Conservation (phyloP, 805 yeast species). For the Candida nitratophila region DNA sequence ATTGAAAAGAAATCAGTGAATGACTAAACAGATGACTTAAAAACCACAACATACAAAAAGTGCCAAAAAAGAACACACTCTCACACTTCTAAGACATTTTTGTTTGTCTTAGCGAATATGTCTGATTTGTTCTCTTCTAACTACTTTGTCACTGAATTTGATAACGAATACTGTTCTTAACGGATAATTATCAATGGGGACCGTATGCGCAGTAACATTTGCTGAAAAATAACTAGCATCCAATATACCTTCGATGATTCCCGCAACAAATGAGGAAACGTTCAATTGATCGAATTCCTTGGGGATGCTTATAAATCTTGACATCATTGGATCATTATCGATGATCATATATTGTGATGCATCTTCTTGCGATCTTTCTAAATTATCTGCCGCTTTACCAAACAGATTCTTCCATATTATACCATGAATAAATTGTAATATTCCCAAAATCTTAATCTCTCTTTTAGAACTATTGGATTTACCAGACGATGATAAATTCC, state of each 20-base stretch:
- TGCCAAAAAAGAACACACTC: no score
- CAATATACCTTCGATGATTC: conserved; percentile 75
- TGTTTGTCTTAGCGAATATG: neutral
- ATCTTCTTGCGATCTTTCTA: conserved; percentile 41
- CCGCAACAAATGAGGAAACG: conserved; percentile 80
- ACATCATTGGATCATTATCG: conserved; percentile 64
- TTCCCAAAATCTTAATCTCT: conserved; percentile 64
- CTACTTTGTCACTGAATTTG: conserved; percentile 54
- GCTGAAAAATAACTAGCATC: conserved; percentile 70
- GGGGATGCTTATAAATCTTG: conserved; percentile 72
- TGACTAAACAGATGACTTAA: no score
- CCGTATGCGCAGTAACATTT: conserved; percentile 75
- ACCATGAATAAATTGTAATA: conserved; percentile 67
- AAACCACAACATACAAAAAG: no score
- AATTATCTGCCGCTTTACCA: conserved; percentile 58
- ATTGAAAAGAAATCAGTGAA: no score
- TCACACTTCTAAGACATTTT: no score
- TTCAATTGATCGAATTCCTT: conserved; percentile 70
- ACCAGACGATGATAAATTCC: conserved; percentile 34
- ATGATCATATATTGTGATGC: conserved; percentile 71
- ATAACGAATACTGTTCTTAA: conserved; percentile 69
- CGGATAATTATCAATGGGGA: conserved; percentile 52
- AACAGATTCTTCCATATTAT: conserved; percentile 69
- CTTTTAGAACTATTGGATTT: conserved; percentile 62
- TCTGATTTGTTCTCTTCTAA: conserved; percentile 46